Evolutionary conservation across 169 alveolate species (phyloP).

Genomic region (Plasmodium chabaudi): DNA sequence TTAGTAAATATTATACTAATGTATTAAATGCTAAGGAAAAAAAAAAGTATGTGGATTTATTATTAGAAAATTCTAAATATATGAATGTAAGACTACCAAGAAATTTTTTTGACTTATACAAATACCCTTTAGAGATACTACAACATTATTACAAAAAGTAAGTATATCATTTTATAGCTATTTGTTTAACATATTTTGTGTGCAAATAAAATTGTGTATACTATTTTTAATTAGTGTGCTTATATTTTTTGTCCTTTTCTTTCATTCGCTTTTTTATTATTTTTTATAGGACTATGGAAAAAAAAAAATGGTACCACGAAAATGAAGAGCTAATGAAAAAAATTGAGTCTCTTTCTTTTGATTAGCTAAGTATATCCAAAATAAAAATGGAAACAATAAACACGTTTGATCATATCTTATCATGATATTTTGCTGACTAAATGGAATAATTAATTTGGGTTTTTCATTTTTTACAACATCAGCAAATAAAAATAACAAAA

Average conservation of each 20-base stretch:
- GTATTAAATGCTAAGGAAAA: conserved; percentile 31
- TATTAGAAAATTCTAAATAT: conserved; percentile 64
- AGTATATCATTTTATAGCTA: background rate
- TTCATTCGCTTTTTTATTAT: background rate
- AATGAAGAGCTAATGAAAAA: conserved; percentile 72
- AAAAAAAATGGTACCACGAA: conserved; percentile 75
- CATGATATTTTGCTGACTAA: too few relatives aligned
- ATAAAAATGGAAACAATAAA: background rate
- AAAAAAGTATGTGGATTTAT: conserved; percentile 44
- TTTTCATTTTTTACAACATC: too few relatives aligned
- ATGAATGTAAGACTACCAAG: conserved; percentile 66
- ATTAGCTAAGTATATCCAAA: background rate
- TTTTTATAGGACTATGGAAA: conserved; percentile 67
- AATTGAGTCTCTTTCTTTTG: conserved; percentile 66
- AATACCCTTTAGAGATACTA: conserved; percentile 39
- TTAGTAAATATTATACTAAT: conserved; percentile 61
- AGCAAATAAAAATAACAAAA: too few relatives aligned
- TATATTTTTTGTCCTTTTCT: background rate
- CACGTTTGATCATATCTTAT: background rate
- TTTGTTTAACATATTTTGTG: too few relatives aligned
- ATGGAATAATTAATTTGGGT: too few relatives aligned
- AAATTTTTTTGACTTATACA: conserved; percentile 51
- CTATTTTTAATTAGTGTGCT: too few relatives aligned
- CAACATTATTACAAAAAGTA: conserved; percentile 61
- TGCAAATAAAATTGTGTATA: too few relatives aligned